phyloP scores from a whole-genome alignment of 192 early-diverging fungal genomes.

The Backusella tuberculispora region DNA sequence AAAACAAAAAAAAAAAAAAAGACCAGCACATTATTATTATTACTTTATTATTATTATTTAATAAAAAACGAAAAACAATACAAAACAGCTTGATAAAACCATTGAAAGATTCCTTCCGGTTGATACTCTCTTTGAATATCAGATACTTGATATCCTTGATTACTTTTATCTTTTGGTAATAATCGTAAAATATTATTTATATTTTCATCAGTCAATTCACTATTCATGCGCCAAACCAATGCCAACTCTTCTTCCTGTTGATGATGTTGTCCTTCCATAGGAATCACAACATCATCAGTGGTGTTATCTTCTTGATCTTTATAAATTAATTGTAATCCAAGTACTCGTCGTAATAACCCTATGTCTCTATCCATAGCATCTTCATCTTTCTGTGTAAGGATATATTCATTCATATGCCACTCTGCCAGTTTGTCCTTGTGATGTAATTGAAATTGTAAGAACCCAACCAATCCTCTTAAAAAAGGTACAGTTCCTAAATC shows the following conservation, averaged over 20 bases:
- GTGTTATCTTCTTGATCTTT: background rate
- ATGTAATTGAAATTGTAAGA: slow-evolving; percentile 6
- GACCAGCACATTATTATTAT: no score
- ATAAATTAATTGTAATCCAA: slow-evolving; percentile 25
- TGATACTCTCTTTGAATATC: background rate
- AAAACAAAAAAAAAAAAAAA: background rate
- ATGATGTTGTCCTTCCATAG: background rate
- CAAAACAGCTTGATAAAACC: background rate
- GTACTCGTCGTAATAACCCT: background rate
- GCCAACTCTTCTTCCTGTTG: background rate
- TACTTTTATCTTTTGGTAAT: background rate
- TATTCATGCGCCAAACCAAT: slow-evolving; percentile 28
- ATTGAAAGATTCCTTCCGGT: background rate
- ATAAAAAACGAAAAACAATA: background rate
- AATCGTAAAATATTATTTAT: background rate
- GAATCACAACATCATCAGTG: background rate
- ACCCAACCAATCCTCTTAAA: slow-evolving; percentile 12
- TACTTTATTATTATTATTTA: background rate
- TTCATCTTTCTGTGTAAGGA: slow-evolving; percentile 29
- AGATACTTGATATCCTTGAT: background rate
- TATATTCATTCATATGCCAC: slow-evolving; percentile 22
- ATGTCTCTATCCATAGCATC: slow-evolving; percentile 19
- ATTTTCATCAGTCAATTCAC: background rate
- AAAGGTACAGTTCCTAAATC: slow-evolving; percentile 25
- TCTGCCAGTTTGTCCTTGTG: background rate